Percentiles rank a stretch among this genome's conserved stretches.
phyloP scores from a whole-genome alignment of 371 early-diverging fungal species.

The Mucor mucedo region DNA sequence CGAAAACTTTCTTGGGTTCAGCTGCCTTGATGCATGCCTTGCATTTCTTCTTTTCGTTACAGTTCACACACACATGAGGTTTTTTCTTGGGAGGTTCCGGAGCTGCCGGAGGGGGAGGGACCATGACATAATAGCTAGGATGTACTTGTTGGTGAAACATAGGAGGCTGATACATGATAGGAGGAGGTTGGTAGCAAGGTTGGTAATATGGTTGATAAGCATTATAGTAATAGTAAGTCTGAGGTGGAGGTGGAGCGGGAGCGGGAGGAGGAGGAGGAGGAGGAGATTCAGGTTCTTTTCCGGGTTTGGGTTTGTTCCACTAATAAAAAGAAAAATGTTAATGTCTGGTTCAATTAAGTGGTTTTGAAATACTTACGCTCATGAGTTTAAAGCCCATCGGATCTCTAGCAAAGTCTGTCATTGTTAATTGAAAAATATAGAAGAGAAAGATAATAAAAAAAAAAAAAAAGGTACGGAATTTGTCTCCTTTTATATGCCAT shows the following conservation, averaged over 20 bases:
- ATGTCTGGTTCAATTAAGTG: background rate
- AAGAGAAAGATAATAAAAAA: background rate
- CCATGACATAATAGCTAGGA: background rate
- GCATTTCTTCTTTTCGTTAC: constrained; percentile 13
- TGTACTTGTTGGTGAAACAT: too few relatives aligned
- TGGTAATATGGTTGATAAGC: too few relatives aligned
- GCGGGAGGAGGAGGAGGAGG: background rate
- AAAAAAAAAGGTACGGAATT: background rate
- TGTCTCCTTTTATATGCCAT: background rate
- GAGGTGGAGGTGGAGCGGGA: background rate
- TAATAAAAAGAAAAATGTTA: background rate
- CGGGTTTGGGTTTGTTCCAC: background rate
- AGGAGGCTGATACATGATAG: too few relatives aligned
- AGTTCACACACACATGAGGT: constrained; percentile 7
- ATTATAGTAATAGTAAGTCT: too few relatives aligned
- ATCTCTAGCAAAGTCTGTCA: background rate
- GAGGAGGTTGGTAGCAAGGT: too few relatives aligned
- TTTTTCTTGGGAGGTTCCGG: background rate
- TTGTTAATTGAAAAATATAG: background rate
- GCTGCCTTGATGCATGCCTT: constrained; percentile 6
- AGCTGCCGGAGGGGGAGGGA: background rate
- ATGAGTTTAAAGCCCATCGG: constrained; percentile 1
- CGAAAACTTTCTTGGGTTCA: background rate
- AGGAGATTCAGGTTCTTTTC: background rate
- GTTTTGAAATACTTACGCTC: background rate